Percentiles rank a stretch among this genome's conserved stretches.
Conservation (phyloP, 805 yeast genomes). For the Yarrowia keelungensis region DNA sequence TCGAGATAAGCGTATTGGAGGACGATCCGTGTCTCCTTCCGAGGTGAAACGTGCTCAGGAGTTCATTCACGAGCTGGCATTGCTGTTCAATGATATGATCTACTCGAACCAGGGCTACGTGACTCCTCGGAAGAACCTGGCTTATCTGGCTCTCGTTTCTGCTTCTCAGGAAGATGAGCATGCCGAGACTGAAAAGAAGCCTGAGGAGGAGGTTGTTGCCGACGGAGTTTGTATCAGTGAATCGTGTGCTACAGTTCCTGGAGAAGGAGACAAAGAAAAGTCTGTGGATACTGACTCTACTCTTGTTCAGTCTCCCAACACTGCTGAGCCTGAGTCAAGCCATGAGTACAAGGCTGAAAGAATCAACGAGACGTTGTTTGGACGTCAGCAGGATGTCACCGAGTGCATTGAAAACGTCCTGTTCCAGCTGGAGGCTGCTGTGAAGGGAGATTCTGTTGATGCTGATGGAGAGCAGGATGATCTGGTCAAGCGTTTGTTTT, state of each 20-base stretch:
- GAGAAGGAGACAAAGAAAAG: not conserved
- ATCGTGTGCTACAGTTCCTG: not conserved
- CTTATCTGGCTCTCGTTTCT: constrained; percentile 76
- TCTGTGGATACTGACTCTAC: constrained; percentile 34
- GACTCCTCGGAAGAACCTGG: constrained; percentile 82
- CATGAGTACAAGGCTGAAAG: constrained; percentile 35
- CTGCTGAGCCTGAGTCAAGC: constrained; percentile 2
- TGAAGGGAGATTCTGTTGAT: constrained; percentile 69
- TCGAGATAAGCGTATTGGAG: constrained; percentile 77
- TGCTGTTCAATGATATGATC: constrained; percentile 73
- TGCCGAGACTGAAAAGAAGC: constrained; percentile 45
- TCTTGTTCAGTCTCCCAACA: constrained; percentile 4
- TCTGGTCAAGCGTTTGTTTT: constrained; percentile 77
- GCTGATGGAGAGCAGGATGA: constrained; percentile 82
- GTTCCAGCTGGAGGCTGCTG: constrained; percentile 87
- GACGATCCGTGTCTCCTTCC: constrained; percentile 75
- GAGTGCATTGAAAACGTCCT: constrained; percentile 95
- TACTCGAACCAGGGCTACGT: constrained; percentile 68
- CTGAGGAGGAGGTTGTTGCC: constrained; percentile 41
- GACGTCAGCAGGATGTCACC: constrained; percentile 96
- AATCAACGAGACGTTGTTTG: constrained; percentile 58
- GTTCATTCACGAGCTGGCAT: constrained; percentile 75
- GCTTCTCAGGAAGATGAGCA: constrained; percentile 39
- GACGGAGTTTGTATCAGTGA: not conserved
- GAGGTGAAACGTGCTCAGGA: constrained; percentile 85